These are phyloP conservation scores for Meripilus lineatus DNA, from an alignment of 1,284 basidiomycete species.

Conservation along the genomic window DNA sequence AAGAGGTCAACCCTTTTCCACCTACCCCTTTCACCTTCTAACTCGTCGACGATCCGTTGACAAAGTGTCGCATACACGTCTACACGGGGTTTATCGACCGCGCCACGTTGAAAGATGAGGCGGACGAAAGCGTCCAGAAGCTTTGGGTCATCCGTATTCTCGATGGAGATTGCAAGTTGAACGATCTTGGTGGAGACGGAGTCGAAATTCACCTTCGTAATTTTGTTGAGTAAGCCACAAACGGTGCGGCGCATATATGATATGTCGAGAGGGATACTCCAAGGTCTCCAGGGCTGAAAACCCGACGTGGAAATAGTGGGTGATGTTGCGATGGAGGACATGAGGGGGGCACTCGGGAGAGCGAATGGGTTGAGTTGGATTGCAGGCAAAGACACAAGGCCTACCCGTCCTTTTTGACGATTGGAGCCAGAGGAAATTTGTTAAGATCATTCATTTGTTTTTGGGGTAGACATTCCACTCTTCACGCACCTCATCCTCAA, in stretches of 20 bases:
- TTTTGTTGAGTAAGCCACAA: slow-evolving; percentile 25
- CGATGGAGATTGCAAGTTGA: slow-evolving; percentile 14
- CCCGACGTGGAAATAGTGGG: slow-evolving; percentile 14
- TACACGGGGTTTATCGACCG: slow-evolving; percentile 14
- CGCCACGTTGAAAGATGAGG: slow-evolving; percentile 18
- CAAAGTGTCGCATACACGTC: slow-evolving; percentile 20
- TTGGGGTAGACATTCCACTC: no score
- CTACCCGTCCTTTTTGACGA: no score
- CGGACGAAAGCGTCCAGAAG: slow-evolving; percentile 16
- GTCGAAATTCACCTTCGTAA: slow-evolving; percentile 19
- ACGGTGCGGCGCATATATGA: slow-evolving; percentile 11
- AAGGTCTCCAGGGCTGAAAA: slow-evolving; percentile 20
- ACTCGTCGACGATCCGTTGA: slow-evolving; percentile 21
- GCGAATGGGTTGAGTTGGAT: not conserved
- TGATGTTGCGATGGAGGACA: slow-evolving; percentile 15
- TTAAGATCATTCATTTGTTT: not conserved
- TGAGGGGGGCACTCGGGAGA: no score
- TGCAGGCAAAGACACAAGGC: no score
- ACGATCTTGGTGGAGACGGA: slow-evolving; percentile 15
- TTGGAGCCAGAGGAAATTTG: slow-evolving; percentile 1
- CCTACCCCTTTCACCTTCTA: slow-evolving; percentile 22
- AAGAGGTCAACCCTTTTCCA: slow-evolving; percentile 25
- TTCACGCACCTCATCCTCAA: no score
- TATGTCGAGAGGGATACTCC: slow-evolving; percentile 19
- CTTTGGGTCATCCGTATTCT: slow-evolving; percentile 16